Evolutionary conservation across 805 yeast genomes (phyloP), one percentile per base, ranked within the genome.

Genomic region (Candida anglica): DNA sequence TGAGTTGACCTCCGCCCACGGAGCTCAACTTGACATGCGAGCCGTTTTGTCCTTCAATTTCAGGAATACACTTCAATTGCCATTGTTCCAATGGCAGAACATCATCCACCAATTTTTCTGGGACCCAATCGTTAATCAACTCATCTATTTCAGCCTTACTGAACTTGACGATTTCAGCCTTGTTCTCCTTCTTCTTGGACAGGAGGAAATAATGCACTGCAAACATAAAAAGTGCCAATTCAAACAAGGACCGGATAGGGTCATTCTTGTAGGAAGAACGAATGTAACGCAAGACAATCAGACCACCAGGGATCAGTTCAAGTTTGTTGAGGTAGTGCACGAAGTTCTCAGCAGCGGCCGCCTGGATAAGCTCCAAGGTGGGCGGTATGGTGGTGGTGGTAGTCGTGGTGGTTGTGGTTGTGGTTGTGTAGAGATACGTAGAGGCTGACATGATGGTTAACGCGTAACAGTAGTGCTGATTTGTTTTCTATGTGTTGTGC

Each of bases 251-350:
- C 49, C 98, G 76, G 40, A 87, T 73, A 1, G 98, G 98, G 57
- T 93, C 98, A 59, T 93, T 78, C 56, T 87, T 88, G 56, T 89
- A 89, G 2, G 97, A 87, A 9, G 88, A 79, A 43, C 71, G 72
- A 50, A 93, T 81, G 58, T 93, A 93, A 37, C 88, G 62, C 20
- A 81, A 62, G 5, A 81, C 51, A 36, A 76, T 62, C 28, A 60
- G 64, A 11, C 84, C 83, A 36, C 84, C 84, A 2, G 86, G 86
- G 4, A 66, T 29, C 21, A 46, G 53, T 22, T 58, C 63, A 28
- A 67, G 52, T 32, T 48, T 50, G 42, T 62, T 55, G 35, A 67
- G 48, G 39, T 64, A 66, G 25, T 45, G 49, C 11, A 60, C 52
- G 40, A 67, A 61, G 19, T 50, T 52, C 27, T 59, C 58, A 9